A percentile compares a stretch with the other conserved stretches of the same genome.
Conservation (phyloP, 2,329 filamentous ascomycete genomes). For the Lojkania enalia region DNA sequence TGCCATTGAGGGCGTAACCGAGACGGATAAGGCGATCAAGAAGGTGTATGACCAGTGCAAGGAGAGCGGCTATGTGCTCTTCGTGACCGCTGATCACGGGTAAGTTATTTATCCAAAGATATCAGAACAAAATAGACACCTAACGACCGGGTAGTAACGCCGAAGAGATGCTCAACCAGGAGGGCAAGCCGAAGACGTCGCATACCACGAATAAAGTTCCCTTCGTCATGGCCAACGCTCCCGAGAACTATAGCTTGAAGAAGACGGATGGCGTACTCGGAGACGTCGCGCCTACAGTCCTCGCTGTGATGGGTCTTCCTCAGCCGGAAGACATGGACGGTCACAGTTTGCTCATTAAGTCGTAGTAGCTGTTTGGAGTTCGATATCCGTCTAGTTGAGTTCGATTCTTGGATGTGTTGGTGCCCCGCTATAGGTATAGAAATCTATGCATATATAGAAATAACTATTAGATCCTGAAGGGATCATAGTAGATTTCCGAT, state of each 20-base stretch:
- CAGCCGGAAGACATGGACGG: slow-evolving; percentile 94
- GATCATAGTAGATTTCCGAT: too few species aligned
- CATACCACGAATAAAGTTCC: slow-evolving; percentile 98
- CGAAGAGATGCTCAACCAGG: slow-evolving; percentile 97
- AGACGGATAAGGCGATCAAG: slow-evolving; percentile 93
- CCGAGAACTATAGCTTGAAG: slow-evolving; percentile 83
- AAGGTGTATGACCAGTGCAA: slow-evolving; percentile 92
- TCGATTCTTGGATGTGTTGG: too few species aligned
- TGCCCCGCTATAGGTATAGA: too few species aligned
- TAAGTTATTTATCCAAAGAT: slow-evolving; percentile 42
- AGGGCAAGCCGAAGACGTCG: slow-evolving; percentile 95
- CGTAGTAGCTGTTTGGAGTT: slow-evolving; percentile 47
- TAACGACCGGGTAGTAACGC: slow-evolving; percentile 66
- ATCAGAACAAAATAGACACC: slow-evolving; percentile 13
- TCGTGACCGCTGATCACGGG: slow-evolving; percentile 95
- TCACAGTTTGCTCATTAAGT: slow-evolving; percentile 78
- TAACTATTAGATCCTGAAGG: too few species aligned
- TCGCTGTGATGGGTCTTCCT: slow-evolving; percentile 86
- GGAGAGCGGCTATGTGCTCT: slow-evolving; percentile 88
- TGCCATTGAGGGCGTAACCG: slow-evolving; percentile 78
- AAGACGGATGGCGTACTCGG: slow-evolving; percentile 88
- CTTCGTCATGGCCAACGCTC: slow-evolving; percentile 97
- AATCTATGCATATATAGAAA: too few species aligned
- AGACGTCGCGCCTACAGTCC: slow-evolving; percentile 92
- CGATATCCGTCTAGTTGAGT: too few species aligned